Conservation (phyloP, 2,329 filamentous ascomycete genomes). For the Colletotrichum euphorbiae region DNA sequence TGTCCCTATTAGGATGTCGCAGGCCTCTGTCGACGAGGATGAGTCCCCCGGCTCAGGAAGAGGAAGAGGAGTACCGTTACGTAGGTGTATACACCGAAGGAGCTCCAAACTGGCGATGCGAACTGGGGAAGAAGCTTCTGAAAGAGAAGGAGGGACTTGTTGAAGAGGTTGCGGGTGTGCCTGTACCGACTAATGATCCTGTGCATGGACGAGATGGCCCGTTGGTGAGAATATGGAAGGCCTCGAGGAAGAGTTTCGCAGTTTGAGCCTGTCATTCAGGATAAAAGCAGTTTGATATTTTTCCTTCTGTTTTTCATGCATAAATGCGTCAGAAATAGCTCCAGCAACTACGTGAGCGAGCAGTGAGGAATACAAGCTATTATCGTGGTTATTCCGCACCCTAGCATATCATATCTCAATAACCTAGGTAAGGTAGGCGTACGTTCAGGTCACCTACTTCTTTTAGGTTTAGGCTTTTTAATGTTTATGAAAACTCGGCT, state of each 20-base stretch:
- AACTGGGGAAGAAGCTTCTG: conserved; percentile 20
- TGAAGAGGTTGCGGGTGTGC: conserved; percentile 19
- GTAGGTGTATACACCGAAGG: conserved; percentile 43
- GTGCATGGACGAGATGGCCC: conserved; percentile 20
- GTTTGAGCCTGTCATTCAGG: too few species aligned
- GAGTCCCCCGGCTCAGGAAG: background rate
- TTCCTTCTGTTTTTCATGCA: too few species aligned
- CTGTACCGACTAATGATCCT: conserved; percentile 22
- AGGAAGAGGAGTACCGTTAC: conserved; percentile 39
- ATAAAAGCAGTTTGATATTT: too few species aligned
- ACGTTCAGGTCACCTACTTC: too few species aligned
- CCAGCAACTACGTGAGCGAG: too few species aligned
- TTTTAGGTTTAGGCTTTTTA: too few species aligned
- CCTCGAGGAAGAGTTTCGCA: background rate
- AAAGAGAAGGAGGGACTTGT: background rate
- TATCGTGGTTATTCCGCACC: too few species aligned
- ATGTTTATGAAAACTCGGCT: too few species aligned
- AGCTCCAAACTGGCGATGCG: background rate
- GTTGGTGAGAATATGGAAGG: conserved; percentile 25
- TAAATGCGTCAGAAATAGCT: too few species aligned
- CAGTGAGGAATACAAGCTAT: too few species aligned
- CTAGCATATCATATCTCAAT: too few species aligned
- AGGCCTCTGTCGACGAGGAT: conserved; percentile 31
- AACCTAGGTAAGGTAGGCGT: too few species aligned
- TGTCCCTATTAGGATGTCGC: conserved; percentile 42